Evolutionary conservation across 192 early-diverging fungal species (phyloP), one percentile per base, ranked within the genome.

Genomic region (Phycomyces blakesleeanus): DNA sequence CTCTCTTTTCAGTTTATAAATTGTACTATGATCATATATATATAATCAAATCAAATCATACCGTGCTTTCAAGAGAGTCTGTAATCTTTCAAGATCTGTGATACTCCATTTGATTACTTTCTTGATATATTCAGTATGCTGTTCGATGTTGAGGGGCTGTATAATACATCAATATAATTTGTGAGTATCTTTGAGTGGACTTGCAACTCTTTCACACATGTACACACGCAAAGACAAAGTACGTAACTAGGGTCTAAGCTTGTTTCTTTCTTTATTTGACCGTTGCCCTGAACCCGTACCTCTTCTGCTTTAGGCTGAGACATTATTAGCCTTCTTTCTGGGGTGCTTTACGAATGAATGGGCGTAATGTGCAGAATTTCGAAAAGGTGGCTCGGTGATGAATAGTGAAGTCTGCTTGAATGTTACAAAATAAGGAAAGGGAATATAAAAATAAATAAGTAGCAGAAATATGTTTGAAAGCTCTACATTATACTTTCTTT

Each of bases 81-180:
- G 60, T 18, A 66, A 42, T 21, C 61, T 55, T 14, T 73, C 71
- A 2, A 73, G 41, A 34, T 73, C 71, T 38, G 8, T 55, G 8
- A 58, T 53, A 20, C 51, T 73, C 61, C 64, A 67, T 20, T 67
- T 66, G 12, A 58, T 34, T 26, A 66, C 51, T 44, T 59, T 66
- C 16, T 73, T 63, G 8, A 73, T 55, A 63, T 58, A 67, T 3
- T 55, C 61, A 37, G 47, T 40, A 44, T 73, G 71, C 2, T 56
- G 44, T 1, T 73, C 65, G 22, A 73, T 64, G 16, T 44, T 53
- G n/a, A 34, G 20, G 42, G 67, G n/a, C 71, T 73, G 5, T 0
- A 20, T 11, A 40, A 10, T n/a, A 16, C 40, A 51, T 51, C 8
- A 44, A 44, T 29, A 59, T 4, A 21, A 16, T 26, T 29, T 56